Conservation (phyloP, 1,284 basidiomycete species). For the Cryptococcus sp. region DNA sequence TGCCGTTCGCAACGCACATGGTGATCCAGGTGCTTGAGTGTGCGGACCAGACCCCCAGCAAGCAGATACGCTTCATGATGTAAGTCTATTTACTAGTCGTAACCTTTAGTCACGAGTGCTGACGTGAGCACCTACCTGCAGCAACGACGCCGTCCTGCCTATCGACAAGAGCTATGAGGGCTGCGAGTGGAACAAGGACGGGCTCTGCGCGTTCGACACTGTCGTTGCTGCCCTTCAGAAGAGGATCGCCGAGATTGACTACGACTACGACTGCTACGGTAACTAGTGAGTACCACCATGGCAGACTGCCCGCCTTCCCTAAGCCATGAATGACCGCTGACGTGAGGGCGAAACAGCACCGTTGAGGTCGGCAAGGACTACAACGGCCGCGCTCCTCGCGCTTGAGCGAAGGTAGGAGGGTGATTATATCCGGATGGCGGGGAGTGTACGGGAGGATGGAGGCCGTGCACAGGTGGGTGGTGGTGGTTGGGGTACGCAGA, state of each 20-base stretch:
- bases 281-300: slow-evolving; percentile 58
- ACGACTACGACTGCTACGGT: slow-evolving; percentile 69
- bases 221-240: slow-evolving; percentile 70
- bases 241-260: slow-evolving; percentile 67
- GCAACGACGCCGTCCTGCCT: slow-evolving; percentile 85
- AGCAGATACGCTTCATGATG: slow-evolving; percentile 48
- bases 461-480: too few relatives aligned
- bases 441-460: too few relatives aligned
- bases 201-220: slow-evolving; percentile 71
- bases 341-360: slow-evolving; percentile 10
- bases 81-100: slow-evolving; percentile 9
- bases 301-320: neutral
- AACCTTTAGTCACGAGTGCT: neutral
- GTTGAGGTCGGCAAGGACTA: slow-evolving; percentile 25
- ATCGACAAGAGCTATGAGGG: slow-evolving; percentile 66
- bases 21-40: slow-evolving; percentile 44
- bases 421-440: too few relatives aligned
- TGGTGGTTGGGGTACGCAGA: too few relatives aligned
- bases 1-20: slow-evolving; percentile 65
- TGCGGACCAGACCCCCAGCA: slow-evolving; percentile 27
- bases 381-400: slow-evolving; percentile 24
- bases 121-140: slow-evolving; percentile 23
- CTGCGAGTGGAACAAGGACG: slow-evolving; percentile 65
- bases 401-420: too few relatives aligned
- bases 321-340: neutral